Percentiles rank a stretch among this genome's conserved stretches.
phyloP scores from a whole-genome alignment of 2,329 filamentous ascomycete genomes.

The Zasmidium citrigriseum region DNA sequence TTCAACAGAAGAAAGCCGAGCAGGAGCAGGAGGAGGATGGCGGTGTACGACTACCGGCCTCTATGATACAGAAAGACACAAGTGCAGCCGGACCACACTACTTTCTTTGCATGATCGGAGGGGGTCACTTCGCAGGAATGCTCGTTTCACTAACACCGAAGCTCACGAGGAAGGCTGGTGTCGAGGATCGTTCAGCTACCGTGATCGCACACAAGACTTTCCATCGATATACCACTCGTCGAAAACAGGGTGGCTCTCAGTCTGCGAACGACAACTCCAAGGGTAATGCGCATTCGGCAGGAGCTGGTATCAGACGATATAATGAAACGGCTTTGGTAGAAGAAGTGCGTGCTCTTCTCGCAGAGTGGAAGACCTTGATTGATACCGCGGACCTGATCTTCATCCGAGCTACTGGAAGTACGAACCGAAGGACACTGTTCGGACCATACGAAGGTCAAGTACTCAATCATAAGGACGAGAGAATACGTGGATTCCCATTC shows the following conservation, averaged over 20 bases:
- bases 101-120: slow-evolving; percentile 98
- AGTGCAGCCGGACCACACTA: slow-evolving; percentile 76
- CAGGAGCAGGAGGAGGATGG: slow-evolving; percentile 51
- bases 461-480: slow-evolving; percentile 72
- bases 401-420: slow-evolving; percentile 81
- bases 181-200: slow-evolving; percentile 80
- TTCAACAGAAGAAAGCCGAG: slow-evolving; percentile 43
- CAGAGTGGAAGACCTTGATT: slow-evolving; percentile 83
- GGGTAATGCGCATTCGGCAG: slow-evolving; percentile 89
- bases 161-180: slow-evolving; percentile 67
- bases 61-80: slow-evolving; percentile 41
- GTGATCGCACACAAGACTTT: slow-evolving; percentile 97
- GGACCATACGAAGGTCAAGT: slow-evolving; percentile 90
- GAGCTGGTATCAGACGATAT: slow-evolving; percentile 84
- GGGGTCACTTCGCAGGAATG: slow-evolving; percentile 97
- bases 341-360: slow-evolving; percentile 80
- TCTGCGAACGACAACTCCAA: slow-evolving; percentile 94
- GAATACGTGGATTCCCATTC: slow-evolving; percentile 88
- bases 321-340: slow-evolving; percentile 88
- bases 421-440: slow-evolving; percentile 84
- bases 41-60: slow-evolving; percentile 55
- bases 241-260: slow-evolving; percentile 95
- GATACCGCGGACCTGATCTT: slow-evolving; percentile 85
- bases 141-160: slow-evolving; percentile 85
- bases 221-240: slow-evolving; percentile 91